These are phyloP conservation scores for Diospyros lotus DNA, from an alignment of 148 eudicot genomes.

Conservation along the genomic window DNA sequence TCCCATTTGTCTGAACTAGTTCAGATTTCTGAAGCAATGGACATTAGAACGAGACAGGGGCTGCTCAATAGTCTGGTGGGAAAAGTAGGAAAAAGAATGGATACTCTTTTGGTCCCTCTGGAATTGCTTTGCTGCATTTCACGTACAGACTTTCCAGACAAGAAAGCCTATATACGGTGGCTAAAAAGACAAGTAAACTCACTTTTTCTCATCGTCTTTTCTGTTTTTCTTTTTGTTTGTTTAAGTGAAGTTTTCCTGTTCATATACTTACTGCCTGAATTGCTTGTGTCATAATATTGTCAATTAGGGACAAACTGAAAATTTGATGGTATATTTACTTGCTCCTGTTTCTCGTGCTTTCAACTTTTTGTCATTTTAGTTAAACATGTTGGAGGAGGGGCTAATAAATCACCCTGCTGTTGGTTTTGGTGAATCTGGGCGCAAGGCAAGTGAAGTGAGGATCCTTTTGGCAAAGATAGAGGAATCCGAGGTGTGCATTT, in stretches of 20 bases:
- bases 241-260: neutral
- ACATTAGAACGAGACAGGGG: conserved; percentile 92
- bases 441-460: conserved; percentile 84
- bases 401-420: conserved; percentile 87
- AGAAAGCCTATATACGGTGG: conserved; percentile 96
- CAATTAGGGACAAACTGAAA: neutral
- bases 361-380: conserved; percentile 77
- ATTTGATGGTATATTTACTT: neutral
- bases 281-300: neutral
- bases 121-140: conserved; percentile 92
- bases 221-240: neutral
- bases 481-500: conserved; percentile 87
- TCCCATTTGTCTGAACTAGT: conserved; percentile 12
- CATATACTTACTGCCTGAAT: neutral
- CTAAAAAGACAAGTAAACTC: conserved; percentile 91
- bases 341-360: conserved; percentile 9
- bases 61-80: conserved; percentile 88
- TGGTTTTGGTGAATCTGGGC: conserved; percentile 96
- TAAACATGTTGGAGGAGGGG: conserved; percentile 99
- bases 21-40: conserved; percentile 97
- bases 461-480: conserved; percentile 90
- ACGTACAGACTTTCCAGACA: conserved; percentile 87
- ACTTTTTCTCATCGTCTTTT: conserved; percentile 20
- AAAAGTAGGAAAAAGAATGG: conserved; percentile 96
- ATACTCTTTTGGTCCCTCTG: conserved; percentile 84